phyloP scores from a whole-genome alignment of 208 protist species.

The Willaertia magna region DNA sequence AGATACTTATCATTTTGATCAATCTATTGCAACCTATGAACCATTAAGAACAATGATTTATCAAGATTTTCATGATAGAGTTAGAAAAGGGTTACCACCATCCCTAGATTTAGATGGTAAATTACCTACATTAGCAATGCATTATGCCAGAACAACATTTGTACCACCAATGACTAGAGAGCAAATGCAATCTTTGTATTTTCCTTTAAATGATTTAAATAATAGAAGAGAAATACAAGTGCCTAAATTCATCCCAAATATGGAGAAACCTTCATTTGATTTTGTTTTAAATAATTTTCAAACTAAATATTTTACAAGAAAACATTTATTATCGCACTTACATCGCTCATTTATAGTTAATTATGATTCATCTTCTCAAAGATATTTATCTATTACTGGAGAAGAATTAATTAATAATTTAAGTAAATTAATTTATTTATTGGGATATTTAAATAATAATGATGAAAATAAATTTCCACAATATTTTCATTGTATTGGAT shows the following conservation, averaged over 20 bases:
- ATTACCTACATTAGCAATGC: neutral
- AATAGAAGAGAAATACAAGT: neutral
- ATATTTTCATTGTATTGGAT: neutral
- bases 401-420: neutral
- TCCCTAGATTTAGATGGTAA: neutral
- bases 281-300: neutral
- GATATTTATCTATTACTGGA: neutral
- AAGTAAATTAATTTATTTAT: neutral
- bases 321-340: neutral
- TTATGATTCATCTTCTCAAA: neutral
- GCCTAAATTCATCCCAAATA: neutral
- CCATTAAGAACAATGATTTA: neutral
- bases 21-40: neutral
- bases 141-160: slow-evolving; percentile 8
- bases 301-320: neutral
- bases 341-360: too few relatives aligned
- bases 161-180: neutral
- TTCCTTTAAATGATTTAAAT: neutral
- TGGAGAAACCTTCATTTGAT: neutral
- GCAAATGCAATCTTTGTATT: neutral
- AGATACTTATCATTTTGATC: neutral
- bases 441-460: neutral
- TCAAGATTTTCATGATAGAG: slow-evolving; percentile 1
- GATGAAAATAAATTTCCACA: neutral
- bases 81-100: neutral